These are phyloP conservation scores for Uronychia binucleata DNA, from an alignment of 73 alveolate species.

Conservation along the genomic window DNA sequence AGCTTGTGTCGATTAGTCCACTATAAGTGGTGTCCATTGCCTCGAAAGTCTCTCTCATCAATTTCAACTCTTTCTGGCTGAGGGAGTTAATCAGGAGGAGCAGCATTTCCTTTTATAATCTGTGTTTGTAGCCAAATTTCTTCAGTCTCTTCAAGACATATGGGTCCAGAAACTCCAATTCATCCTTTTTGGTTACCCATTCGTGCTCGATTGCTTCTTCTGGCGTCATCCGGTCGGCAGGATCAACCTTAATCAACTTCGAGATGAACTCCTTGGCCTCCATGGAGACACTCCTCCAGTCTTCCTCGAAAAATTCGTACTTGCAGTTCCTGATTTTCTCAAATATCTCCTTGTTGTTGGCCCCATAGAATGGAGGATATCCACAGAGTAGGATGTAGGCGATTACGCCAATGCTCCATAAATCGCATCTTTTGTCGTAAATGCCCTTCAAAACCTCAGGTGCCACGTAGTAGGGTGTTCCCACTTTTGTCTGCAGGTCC, in stretches of 20 bases:
- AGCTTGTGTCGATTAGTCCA: neutral
- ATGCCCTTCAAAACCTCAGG: slow-evolving; percentile 56
- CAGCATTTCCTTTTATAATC: neutral
- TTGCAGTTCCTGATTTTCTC: slow-evolving; percentile 34
- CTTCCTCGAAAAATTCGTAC: slow-evolving; percentile 26
- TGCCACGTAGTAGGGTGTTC: slow-evolving; percentile 62
- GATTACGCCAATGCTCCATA: slow-evolving; percentile 62
- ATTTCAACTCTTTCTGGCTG: neutral
- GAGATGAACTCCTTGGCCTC: slow-evolving; percentile 76
- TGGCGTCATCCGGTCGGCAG: slow-evolving; percentile 42
- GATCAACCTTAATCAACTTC: slow-evolving; percentile 39
- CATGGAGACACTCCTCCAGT: slow-evolving; percentile 61
- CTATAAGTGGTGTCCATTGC: neutral
- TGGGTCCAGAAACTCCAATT: neutral
- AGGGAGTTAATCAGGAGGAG: neutral
- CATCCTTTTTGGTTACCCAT: slow-evolving; percentile 23
- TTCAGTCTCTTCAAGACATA: neutral
- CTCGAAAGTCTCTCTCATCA: neutral
- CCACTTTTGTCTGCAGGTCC: slow-evolving; percentile 39
- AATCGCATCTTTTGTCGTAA: slow-evolving; percentile 53
- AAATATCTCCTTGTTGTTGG: slow-evolving; percentile 23
- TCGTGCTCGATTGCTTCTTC: slow-evolving; percentile 34
- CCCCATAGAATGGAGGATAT: slow-evolving; percentile 56
- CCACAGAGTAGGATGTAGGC: slow-evolving; percentile 55
- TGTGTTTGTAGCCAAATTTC: neutral